A percentile compares a stretch with the other conserved stretches of the same genome.
These are phyloP conservation scores for Fusarium pseudocircinatum DNA, from an alignment of 2,329 filamentous ascomycete genomes.

Conservation along the genomic window DNA sequence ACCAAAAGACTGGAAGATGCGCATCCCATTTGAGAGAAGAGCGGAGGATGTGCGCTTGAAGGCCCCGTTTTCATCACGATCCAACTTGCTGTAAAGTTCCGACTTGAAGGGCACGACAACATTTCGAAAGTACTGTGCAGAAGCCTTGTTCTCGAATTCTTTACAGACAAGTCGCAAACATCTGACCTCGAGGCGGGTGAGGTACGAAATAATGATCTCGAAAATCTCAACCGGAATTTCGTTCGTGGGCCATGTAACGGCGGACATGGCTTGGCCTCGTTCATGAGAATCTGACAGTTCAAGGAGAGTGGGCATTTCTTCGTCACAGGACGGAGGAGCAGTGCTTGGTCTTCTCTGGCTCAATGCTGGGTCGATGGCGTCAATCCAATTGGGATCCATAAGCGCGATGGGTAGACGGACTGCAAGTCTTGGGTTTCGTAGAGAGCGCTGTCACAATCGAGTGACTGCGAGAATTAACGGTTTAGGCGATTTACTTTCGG, in stretches of 20 bases:
- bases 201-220: conserved; percentile 62
- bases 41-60: conserved; percentile 39
- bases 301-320: conserved; percentile 9
- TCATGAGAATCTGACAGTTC: conserved; percentile 8
- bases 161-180: conserved; percentile 68
- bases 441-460: background rate
- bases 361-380: background rate
- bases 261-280: background rate
- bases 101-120: conserved; percentile 73
- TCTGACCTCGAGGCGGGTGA: conserved; percentile 68
- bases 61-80: conserved; percentile 33
- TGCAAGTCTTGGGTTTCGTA: background rate
- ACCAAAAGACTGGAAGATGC: conserved; percentile 70
- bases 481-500: conserved; percentile 19
- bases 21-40: conserved; percentile 61
- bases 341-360: conserved; percentile 23
- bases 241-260: conserved; percentile 45
- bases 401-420: background rate
- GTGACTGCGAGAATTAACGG: background rate
- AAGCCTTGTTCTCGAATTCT: conserved; percentile 66
- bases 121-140: conserved; percentile 67
- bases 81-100: conserved; percentile 63
- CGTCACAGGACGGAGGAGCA: conserved; percentile 33
- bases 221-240: conserved; percentile 70
- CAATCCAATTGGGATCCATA: background rate